phyloP scores from a whole-genome alignment of 331 rosid genomes.

The Phaseolus coccineus region DNA sequence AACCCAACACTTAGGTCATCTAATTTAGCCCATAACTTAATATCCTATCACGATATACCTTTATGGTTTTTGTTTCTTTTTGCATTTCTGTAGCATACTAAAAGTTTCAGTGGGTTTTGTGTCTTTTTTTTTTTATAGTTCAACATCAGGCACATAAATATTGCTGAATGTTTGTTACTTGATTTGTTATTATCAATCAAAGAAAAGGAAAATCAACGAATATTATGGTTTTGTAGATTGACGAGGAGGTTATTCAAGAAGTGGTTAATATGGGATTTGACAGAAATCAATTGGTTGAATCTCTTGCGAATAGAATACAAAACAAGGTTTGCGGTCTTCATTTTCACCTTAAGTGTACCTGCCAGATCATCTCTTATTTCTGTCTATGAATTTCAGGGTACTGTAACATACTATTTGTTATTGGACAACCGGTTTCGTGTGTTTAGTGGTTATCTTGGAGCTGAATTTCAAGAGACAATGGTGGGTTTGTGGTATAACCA shows the following conservation, averaged over 20 bases:
- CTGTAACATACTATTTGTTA: slow-evolving; percentile 88
- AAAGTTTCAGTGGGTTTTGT: background rate
- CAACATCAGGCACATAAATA: background rate
- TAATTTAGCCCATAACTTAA: background rate
- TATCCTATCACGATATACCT: background rate
- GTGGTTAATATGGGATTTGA: slow-evolving; percentile 87
- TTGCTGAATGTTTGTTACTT: slow-evolving; percentile 22
- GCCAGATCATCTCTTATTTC: slow-evolving; percentile 38
- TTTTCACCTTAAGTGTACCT: slow-evolving; percentile 31
- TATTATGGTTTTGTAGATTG: slow-evolving; percentile 69
- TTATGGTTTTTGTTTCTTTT: slow-evolving; percentile 25
- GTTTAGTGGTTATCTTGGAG: slow-evolving; percentile 91
- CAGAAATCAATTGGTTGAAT: slow-evolving; percentile 73
- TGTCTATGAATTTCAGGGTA: slow-evolving; percentile 72
- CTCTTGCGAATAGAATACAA: slow-evolving; percentile 78
- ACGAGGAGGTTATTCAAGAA: slow-evolving; percentile 86
- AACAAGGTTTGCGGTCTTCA: slow-evolving; percentile 69
- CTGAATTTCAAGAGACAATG: slow-evolving; percentile 86
- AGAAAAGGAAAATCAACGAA: slow-evolving; percentile 24
- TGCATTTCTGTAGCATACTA: slow-evolving; percentile 30
- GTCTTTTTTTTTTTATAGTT: background rate
- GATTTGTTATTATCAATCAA: slow-evolving; percentile 16
- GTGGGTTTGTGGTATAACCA: slow-evolving; percentile 50
- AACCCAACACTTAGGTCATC: background rate
- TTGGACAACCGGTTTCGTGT: slow-evolving; percentile 82